Base-by-base conservation (phyloP, 371 early-diverging fungal genomes). In the Rhizomucor miehei region DNA sequence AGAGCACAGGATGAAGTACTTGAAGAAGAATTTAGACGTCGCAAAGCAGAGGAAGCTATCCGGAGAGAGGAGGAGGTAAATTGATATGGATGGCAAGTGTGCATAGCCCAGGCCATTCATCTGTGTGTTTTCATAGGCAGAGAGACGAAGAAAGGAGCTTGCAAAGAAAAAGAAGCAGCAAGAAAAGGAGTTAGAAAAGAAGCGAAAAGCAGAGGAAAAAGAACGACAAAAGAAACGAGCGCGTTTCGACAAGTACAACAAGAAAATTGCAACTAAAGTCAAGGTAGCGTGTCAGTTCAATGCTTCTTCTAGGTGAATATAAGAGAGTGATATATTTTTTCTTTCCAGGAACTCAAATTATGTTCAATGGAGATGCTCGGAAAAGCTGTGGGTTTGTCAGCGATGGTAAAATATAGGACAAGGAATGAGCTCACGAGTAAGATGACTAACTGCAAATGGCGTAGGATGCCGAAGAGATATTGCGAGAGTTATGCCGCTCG, bases 1-100 rank as follows among this genome's bases (percentile, higher is more conserved):
- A 52, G 61, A 55, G 65, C 62, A 3, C 68, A 72, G 49, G 73
- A 72, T 3, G 65, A 75, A 23, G 51, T 60, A 1, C 36, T 57
- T 11, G 76, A 69, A 44, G 70, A 69, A 23, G 60, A 64, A 34
- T 72, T 63, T 53, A 39, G 55, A 57, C 63, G 60, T 9, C 60
- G 49, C 23, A 69, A 72, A 43, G 43, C 67, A 10, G 73, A 67
- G 44, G 66, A 75, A 40, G 63, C 70, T 0, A 66, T 69, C 20
- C 56, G 57, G 43, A 55, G 62, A 38, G 62, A 61, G 11, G 65
- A 69, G 41, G 76, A 75, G 62, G 69, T 64, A 59, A 13, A 0
- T 1, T 11, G 13, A 25, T 25, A 46, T n/a, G 6, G 24, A 46
- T 46, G 6, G 9, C 29, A 45, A 13, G 8, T 48, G 8, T 0